These are phyloP conservation scores for Sutorius eximius DNA, from an alignment of 1,284 basidiomycete genomes.

Conservation along the genomic window DNA sequence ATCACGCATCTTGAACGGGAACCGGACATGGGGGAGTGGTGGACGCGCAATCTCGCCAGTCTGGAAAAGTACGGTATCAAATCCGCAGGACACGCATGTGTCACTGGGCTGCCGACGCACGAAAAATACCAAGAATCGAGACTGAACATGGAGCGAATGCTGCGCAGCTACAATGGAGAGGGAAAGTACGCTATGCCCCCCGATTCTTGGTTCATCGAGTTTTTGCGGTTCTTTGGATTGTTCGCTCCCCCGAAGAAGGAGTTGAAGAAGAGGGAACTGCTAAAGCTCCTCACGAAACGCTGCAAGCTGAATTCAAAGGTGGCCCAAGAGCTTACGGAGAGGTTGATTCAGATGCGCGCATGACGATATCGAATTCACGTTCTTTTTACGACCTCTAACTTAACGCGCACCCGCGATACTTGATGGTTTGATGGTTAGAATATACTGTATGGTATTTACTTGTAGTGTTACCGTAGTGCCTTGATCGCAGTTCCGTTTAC, in stretches of 20 bases:
- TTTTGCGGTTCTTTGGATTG: constrained; percentile 21
- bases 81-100: constrained; percentile 35
- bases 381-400: not conserved
- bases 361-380: not conserved
- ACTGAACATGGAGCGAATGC: constrained; percentile 14
- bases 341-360: not conserved
- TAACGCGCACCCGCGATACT: not conserved
- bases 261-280: constrained; percentile 19
- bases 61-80: constrained; percentile 28
- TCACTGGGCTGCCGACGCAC: constrained; percentile 31
- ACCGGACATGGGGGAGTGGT: constrained; percentile 33
- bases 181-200: constrained; percentile 24
- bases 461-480: not conserved
- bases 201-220: constrained; percentile 27
- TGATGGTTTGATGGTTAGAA: not conserved
- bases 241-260: constrained; percentile 10
- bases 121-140: constrained; percentile 23
- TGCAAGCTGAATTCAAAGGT: constrained; percentile 21
- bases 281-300: constrained; percentile 23
- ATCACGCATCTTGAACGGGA: constrained; percentile 40
- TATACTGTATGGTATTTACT: not conserved
- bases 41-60: constrained; percentile 22
- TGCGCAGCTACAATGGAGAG: constrained; percentile 13
- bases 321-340: constrained; percentile 17
- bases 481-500: not conserved